Base-by-base conservation (phyloP, 495 filamentous ascomycete species). In the Mytilinidion resinicola region DNA sequence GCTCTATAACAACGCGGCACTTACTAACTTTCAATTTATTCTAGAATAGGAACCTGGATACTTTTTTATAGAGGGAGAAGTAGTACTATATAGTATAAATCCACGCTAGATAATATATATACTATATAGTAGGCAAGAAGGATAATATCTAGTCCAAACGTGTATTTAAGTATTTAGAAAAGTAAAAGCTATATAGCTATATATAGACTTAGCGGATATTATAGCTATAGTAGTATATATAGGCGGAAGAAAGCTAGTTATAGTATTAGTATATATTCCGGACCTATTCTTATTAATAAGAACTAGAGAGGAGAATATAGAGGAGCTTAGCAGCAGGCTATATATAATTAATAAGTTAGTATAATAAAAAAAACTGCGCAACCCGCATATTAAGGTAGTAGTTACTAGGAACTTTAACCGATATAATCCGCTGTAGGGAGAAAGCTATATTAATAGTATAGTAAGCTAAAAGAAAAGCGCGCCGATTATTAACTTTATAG, bases 341-440 rank as follows among this genome's bases (percentile, higher is more conserved):
- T 47, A 52, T 20, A 51, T 57, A 33, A 57, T 62, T 12, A 57
- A 34, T 0, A 38, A 9, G 36, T 10, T 62, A 38, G 59, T 51
- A 11, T 19, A 57, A 17, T 2, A 37, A 6, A 47, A 57, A 21
- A 46, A 2, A 11, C 11, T 56, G 36, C 59, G 48, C 37, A 38
- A 62, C 48, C 56, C 34, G 21, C 49, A 53, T 38, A 67, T 57
- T 11, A 58, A 67, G 37, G 57, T 66, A 25, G 44, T 67, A 30
- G 54, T 74, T 57, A 43, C 65, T 48, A 66, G 69, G 38, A 66
- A 74, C 64, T 72, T 72, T n/a, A n/a, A n/a, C n/a, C n/a, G n/a
- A n/a, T n/a, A n/a, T n/a, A n/a, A n/a, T 46, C 64, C 67, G 56
- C 63, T 74, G 11, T 76, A 58, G 70, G 72, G 70, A 65, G 71